Evolutionary conservation across 495 filamentous ascomycete genomes (phyloP).

Genomic region (Podospora australis): DNA sequence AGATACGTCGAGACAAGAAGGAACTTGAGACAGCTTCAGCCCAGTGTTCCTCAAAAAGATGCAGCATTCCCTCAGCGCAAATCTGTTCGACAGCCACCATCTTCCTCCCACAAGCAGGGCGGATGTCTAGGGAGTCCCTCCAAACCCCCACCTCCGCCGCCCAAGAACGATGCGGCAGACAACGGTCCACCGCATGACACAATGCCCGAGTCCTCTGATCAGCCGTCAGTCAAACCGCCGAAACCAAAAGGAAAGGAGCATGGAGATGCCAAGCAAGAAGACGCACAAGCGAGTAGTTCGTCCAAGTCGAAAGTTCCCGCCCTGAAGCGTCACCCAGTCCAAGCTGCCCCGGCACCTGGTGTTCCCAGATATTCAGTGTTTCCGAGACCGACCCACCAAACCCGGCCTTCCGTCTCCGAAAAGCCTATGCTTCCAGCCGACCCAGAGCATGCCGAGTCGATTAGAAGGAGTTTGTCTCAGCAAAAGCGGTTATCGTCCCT

Average conservation of each 20-base stretch:
- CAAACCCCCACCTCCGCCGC: constrained; percentile 2
- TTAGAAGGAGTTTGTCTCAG: constrained; percentile 31
- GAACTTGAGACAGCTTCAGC: constrained; percentile 4
- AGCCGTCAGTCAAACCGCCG: too few species aligned
- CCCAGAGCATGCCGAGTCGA: constrained; percentile 29
- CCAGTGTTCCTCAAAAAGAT: neutral
- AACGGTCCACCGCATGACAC: constrained; percentile 10
- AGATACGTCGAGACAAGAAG: constrained; percentile 5
- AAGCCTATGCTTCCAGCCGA: constrained; percentile 26
- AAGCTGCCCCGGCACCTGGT: neutral
- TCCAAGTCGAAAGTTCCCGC: neutral
- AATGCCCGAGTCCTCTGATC: too few species aligned
- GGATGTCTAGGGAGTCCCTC: constrained; percentile 17
- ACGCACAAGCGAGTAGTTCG: neutral
- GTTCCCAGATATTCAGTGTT: constrained; percentile 15
- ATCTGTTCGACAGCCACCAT: neutral
- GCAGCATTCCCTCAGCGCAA: neutral
- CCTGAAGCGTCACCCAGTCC: constrained; percentile 10
- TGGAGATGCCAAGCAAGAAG: neutral
- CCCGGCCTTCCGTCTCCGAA: neutral
- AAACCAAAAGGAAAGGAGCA: neutral
- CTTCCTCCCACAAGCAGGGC: constrained; percentile 5
- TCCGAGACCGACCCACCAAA: constrained; percentile 7
- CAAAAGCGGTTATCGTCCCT: constrained; percentile 30
- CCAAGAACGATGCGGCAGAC: neutral